Conservation (phyloP, 2,329 filamentous ascomycete species). For the Westerdykella ornata region DNA sequence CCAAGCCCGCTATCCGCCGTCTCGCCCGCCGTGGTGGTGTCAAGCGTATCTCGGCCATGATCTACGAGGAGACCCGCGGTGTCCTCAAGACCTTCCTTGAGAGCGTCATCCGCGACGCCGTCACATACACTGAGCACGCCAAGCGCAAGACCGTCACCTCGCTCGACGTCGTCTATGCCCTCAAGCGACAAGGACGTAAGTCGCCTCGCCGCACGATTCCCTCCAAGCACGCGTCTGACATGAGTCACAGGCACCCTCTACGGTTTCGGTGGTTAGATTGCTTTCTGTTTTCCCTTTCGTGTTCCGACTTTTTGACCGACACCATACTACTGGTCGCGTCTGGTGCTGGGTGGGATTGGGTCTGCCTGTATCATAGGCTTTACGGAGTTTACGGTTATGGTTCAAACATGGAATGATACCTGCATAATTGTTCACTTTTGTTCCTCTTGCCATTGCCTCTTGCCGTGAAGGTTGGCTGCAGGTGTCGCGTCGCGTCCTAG, state of each 20-base stretch:
- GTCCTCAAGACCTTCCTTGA: constrained; percentile 80
- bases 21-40: constrained; percentile 98
- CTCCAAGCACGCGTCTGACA: constrained; percentile 8
- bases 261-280: constrained; percentile 58
- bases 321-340: constrained; percentile 5
- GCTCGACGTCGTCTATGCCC: constrained; percentile 57
- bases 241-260: constrained; percentile 49
- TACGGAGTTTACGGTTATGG: constrained; percentile 10
- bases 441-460: background rate
- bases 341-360: constrained; percentile 12
- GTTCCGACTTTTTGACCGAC: constrained; percentile 25
- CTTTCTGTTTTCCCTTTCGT: constrained; percentile 28
- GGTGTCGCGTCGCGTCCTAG: too few relatives aligned
- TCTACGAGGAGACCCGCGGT: constrained; percentile 77
- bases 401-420: constrained; percentile 14
- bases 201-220: constrained; percentile 4
- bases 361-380: constrained; percentile 16
- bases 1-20: constrained; percentile 97
- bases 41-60: constrained; percentile 99
- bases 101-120: constrained; percentile 70
- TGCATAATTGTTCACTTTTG: constrained; percentile 11
- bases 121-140: constrained; percentile 78
- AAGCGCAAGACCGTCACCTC: constrained; percentile 68
- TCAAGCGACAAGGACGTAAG: constrained; percentile 56
- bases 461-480: too few relatives aligned